Evolutionary conservation across 179 eudicot species (phyloP).

Genomic region (Pouteria campechiana): DNA sequence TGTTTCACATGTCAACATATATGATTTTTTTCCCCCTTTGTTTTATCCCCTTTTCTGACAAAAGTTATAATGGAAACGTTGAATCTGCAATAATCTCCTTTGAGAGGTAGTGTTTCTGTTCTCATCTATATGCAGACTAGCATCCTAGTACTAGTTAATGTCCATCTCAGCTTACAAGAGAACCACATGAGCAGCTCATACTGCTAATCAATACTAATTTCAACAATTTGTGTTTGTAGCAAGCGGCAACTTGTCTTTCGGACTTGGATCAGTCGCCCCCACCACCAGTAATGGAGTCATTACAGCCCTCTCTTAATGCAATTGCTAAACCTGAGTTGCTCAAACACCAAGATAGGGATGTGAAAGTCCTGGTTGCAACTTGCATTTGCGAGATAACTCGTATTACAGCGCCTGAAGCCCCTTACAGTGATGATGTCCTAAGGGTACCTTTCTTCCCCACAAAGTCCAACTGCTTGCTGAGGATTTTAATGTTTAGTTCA

Average conservation of each 20-base stretch:
- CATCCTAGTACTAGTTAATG: too few species aligned
- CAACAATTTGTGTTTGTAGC: conserved; percentile 31
- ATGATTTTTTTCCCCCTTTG: too few species aligned
- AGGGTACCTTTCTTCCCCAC: conserved; percentile 34
- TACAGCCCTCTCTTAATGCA: conserved; percentile 74
- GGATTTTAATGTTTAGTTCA: too few species aligned
- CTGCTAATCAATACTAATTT: neutral
- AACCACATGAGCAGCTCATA: too few species aligned
- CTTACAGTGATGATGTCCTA: conserved; percentile 74
- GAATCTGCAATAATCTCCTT: too few species aligned
- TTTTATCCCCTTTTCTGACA: too few species aligned
- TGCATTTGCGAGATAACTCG: conserved; percentile 96
- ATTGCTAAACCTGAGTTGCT: conserved; percentile 72
- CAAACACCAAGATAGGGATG: conserved; percentile 84
- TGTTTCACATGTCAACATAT: too few species aligned
- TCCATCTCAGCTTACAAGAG: too few species aligned
- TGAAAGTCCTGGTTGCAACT: conserved; percentile 76
- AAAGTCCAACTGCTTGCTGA: neutral
- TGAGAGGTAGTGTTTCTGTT: too few species aligned
- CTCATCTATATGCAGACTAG: too few species aligned
- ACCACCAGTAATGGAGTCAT: conserved; percentile 51
- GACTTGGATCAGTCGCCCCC: conserved; percentile 84
- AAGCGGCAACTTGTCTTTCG: conserved; percentile 59
- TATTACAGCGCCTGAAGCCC: conserved; percentile 96
- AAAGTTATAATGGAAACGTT: too few species aligned